Evolutionary conservation across 75 land plant genomes (phyloP).

Genomic region (Azolla pinnata): DNA sequence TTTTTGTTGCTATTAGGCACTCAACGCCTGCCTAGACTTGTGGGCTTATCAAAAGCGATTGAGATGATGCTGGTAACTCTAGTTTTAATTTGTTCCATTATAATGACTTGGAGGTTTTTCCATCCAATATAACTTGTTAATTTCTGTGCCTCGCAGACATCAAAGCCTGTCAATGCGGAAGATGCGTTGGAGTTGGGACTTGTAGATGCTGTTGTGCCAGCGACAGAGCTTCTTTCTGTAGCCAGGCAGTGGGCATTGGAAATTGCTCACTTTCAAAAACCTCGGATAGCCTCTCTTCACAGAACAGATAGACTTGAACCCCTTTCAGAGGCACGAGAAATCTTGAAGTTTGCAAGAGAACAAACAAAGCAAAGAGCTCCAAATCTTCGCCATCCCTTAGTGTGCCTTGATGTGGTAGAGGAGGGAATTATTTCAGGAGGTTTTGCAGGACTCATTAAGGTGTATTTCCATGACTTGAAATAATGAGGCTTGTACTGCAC

Average conservation of each 20-base stretch:
- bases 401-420: conserved; percentile 11
- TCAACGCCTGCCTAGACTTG: conserved; percentile 88
- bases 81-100: neutral
- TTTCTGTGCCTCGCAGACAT: conserved; percentile 3
- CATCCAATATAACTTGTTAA: neutral
- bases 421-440: conserved; percentile 11
- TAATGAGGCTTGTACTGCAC: too few relatives aligned
- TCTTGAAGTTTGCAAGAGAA: conserved; percentile 13
- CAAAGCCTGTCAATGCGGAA: conserved; percentile 10
- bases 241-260: conserved; percentile 19
- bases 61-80: conserved; percentile 84
- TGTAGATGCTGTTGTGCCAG: conserved; percentile 12
- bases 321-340: conserved; percentile 9
- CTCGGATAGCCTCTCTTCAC: conserved; percentile 12
- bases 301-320: conserved; percentile 10
- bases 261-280: conserved; percentile 4
- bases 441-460: conserved; percentile 10
- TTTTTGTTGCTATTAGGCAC: conserved; percentile 46
- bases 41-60: conserved; percentile 74
- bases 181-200: conserved; percentile 18
- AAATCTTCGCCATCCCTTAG: conserved; percentile 11
- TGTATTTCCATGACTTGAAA: too few relatives aligned
- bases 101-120: neutral
- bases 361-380: conserved; percentile 5
- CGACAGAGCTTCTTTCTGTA: conserved; percentile 7